Percentiles rank a stretch among this genome's conserved stretches.
Evolutionary conservation across 805 yeast species (phyloP).

Genomic region (Nakazawaea peltata): DNA sequence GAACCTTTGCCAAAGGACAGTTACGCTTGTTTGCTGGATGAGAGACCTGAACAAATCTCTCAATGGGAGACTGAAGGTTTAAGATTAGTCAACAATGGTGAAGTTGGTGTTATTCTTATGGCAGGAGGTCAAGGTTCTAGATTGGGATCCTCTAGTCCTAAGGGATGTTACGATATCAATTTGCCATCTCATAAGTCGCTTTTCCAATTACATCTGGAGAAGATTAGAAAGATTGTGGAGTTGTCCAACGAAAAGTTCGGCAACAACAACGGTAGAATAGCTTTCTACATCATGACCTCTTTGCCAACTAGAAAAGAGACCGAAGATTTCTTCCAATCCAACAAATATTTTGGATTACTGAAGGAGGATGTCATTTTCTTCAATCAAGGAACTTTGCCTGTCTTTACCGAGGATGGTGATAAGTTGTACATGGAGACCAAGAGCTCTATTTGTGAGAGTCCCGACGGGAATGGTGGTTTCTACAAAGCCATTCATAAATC

Average conservation of each 20-base stretch:
- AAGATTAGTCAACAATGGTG: slow-evolving; percentile 55
- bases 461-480: slow-evolving; percentile 98
- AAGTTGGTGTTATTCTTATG: slow-evolving; percentile 86
- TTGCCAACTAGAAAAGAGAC: slow-evolving; percentile 76
- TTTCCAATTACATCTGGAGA: slow-evolving; percentile 91
- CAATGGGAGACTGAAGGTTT: slow-evolving; percentile 42
- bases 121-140: slow-evolving; percentile 99
- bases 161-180: slow-evolving; percentile 87
- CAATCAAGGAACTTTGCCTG: slow-evolving; percentile 94
- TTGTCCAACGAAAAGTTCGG: slow-evolving; percentile 33
- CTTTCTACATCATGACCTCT: slow-evolving; percentile 95
- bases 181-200: slow-evolving; percentile 79
- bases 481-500: slow-evolving; percentile 72
- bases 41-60: slow-evolving; percentile 20
- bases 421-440: slow-evolving; percentile 57
- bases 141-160: slow-evolving; percentile 82
- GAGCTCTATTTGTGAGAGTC: slow-evolving; percentile 65
- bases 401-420: slow-evolving; percentile 63
- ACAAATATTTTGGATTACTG: slow-evolving; percentile 66
- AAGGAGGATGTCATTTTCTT: slow-evolving; percentile 62
- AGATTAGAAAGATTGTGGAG: slow-evolving; percentile 55
- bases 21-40: slow-evolving; percentile 33
- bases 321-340: slow-evolving; percentile 53
- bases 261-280: slow-evolving; percentile 30
- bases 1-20: slow-evolving; percentile 50